Evolutionary conservation across 2,329 filamentous ascomycete species (phyloP).

Genomic region (Diaporthe longicolla): DNA sequence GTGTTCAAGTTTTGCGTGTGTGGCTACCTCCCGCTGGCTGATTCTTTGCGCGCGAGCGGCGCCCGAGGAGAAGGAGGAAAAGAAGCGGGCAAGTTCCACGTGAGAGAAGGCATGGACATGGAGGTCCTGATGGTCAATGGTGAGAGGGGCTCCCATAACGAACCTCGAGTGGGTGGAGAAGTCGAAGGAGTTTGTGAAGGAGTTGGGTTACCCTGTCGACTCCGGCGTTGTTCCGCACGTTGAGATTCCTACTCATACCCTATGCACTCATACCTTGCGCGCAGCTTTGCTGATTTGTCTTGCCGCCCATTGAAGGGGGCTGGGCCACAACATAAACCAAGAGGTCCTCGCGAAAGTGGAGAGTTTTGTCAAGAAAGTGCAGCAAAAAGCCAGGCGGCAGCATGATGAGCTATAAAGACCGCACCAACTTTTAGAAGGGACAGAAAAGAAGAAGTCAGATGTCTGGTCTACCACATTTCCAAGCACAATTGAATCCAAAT

Average conservation of each 20-base stretch:
- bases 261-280: background rate
- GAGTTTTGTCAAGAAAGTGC: conserved; percentile 18
- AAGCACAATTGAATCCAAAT: too few species aligned
- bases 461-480: too few species aligned
- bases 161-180: conserved; percentile 31
- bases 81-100: conserved; percentile 11
- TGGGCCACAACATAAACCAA: conserved; percentile 35
- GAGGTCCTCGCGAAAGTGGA: conserved; percentile 19
- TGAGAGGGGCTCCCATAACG: conserved; percentile 29
- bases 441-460: background rate
- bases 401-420: conserved; percentile 28
- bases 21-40: conserved; percentile 33
- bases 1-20: conserved; percentile 32
- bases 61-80: background rate
- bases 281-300: background rate
- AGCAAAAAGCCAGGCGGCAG: background rate
- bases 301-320: background rate
- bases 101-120: background rate
- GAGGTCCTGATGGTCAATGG: conserved; percentile 26
- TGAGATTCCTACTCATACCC: background rate
- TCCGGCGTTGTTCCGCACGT: conserved; percentile 30
- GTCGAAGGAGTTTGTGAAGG: conserved; percentile 15
- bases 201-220: conserved; percentile 32
- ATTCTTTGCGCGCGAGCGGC: conserved; percentile 2
- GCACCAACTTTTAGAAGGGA: background rate